Percentiles rank a stretch among this genome's conserved stretches.
phyloP scores from a whole-genome alignment of 1,284 basidiomycete species.

The Puccinia novopanici region DNA sequence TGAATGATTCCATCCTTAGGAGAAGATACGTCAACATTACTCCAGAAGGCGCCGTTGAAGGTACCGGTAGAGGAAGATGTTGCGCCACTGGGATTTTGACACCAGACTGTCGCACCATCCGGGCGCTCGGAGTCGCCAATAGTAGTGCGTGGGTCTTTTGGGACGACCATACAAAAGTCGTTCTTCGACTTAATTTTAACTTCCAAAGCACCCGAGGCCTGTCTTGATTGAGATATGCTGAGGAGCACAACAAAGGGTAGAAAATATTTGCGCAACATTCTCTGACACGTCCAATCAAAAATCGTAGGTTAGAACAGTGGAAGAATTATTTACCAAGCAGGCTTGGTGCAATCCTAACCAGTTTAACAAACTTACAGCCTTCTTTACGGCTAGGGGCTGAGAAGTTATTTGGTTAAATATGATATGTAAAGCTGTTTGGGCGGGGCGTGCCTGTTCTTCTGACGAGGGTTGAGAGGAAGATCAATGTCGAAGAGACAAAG shows the following conservation, averaged over 20 bases:
- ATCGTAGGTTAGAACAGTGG: background rate
- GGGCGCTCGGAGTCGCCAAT: slow-evolving; percentile 51
- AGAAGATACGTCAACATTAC: slow-evolving; percentile 43
- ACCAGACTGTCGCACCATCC: slow-evolving; percentile 49
- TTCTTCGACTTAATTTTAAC: slow-evolving; percentile 23
- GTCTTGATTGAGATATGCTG: background rate
- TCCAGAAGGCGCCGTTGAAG: slow-evolving; percentile 52
- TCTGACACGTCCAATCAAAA: background rate
- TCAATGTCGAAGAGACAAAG: background rate
- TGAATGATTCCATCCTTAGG: slow-evolving; percentile 42
- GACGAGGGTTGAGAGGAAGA: background rate
- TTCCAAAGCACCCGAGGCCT: background rate
- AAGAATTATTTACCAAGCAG: background rate
- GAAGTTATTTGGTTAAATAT: background rate
- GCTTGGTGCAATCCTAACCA: background rate
- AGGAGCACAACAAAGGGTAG: background rate
- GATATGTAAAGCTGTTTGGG: background rate
- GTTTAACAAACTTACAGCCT: background rate
- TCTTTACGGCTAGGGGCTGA: background rate
- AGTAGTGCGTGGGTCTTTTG: slow-evolving; percentile 50
- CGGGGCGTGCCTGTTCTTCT: background rate
- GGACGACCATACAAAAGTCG: slow-evolving; percentile 53
- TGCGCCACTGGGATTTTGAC: slow-evolving; percentile 42
- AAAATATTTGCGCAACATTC: background rate
- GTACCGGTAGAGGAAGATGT: slow-evolving; percentile 32